phyloP scores from a whole-genome alignment of 1,284 basidiomycete genomes.

The Thecaphora thlaspeos region DNA sequence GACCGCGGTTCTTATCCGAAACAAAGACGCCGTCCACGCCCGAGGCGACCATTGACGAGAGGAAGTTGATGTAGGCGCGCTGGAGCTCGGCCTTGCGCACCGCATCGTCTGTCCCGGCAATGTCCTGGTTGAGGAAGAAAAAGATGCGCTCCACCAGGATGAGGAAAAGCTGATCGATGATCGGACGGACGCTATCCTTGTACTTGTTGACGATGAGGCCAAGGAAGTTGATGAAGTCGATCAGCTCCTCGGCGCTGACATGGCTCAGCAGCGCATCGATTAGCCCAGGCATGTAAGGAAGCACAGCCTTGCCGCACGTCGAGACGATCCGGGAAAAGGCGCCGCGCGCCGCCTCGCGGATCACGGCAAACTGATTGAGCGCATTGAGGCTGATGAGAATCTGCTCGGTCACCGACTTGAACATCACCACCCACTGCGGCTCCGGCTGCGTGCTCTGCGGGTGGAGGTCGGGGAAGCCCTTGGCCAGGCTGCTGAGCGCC shows the following conservation, averaged over 20 bases:
- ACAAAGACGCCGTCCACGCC: constrained; percentile 81
- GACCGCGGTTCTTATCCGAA: constrained; percentile 78
- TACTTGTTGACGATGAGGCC: constrained; percentile 86
- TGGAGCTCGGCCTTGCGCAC: constrained; percentile 81
- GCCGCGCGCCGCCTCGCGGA: constrained; percentile 82
- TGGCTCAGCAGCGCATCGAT: constrained; percentile 86
- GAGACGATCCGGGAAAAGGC: constrained; percentile 88
- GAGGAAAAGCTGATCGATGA: constrained; percentile 85
- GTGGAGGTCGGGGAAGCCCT: constrained; percentile 77
- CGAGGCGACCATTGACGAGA: constrained; percentile 74
- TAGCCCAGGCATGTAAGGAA: constrained; percentile 73
- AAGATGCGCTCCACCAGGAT: constrained; percentile 83
- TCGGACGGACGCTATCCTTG: constrained; percentile 78
- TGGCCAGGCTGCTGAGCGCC: constrained; percentile 89
- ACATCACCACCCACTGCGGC: constrained; percentile 75
- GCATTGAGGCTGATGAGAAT: constrained; percentile 83
- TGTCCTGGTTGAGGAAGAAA: constrained; percentile 75
- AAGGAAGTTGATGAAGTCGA: constrained; percentile 94
- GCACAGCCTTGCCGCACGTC: constrained; percentile 77
- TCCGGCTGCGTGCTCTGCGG: constrained; percentile 62
- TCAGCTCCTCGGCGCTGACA: constrained; percentile 86
- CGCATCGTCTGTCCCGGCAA: constrained; percentile 86
- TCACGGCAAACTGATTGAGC: constrained; percentile 81
- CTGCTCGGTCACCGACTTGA: constrained; percentile 82
- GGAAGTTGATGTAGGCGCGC: constrained; percentile 80